Percentiles rank a stretch among this genome's conserved stretches.
Conservation (phyloP, 2,329 filamentous ascomycete genomes). For the Nannizziopsis barbatae region DNA sequence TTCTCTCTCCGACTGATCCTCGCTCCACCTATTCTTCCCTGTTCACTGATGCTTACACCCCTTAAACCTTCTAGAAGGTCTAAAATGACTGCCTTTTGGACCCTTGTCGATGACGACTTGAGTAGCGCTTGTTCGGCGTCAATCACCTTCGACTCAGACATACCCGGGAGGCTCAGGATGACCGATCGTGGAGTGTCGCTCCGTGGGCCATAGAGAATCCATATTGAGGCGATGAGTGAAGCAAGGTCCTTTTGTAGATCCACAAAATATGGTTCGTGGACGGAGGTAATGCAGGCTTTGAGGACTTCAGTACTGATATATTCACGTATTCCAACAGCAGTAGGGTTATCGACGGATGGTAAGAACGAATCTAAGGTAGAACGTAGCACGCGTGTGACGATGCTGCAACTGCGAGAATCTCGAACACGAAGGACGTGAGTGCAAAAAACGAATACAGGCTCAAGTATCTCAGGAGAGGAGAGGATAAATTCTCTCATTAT, state of each 20-base stretch:
- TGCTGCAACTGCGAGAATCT: conserved; percentile 76
- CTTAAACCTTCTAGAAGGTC: conserved; percentile 77
- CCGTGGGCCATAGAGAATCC: conserved; percentile 60
- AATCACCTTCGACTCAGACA: conserved; percentile 58
- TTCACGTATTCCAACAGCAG: conserved; percentile 62
- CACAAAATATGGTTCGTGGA: conserved; percentile 94
- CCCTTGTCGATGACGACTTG: conserved; percentile 49
- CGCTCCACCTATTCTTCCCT: conserved; percentile 60
- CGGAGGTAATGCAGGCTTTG: conserved; percentile 75
- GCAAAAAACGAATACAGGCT: conserved; percentile 82
- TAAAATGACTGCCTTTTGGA: conserved; percentile 69
- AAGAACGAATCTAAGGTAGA: conserved; percentile 71
- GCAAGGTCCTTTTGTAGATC: conserved; percentile 91
- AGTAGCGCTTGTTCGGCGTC: conserved; percentile 50
- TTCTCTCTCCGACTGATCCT: conserved; percentile 34
- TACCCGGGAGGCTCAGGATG: conserved; percentile 67
- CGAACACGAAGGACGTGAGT: conserved; percentile 81
- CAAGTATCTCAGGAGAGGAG: conserved; percentile 63
- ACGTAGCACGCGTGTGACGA: conserved; percentile 76
- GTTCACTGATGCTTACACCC: conserved; percentile 84
- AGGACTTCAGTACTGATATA: conserved; percentile 84
- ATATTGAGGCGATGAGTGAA: conserved; percentile 71
- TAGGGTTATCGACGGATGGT: conserved; percentile 35
- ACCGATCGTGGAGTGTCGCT: conserved; percentile 63
- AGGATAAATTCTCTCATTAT: conserved; percentile 71